Evolutionary conservation across 768 basidiomycete species (phyloP), one percentile per base, ranked within the genome.

Genomic region (Xerocomellus intermedius): DNA sequence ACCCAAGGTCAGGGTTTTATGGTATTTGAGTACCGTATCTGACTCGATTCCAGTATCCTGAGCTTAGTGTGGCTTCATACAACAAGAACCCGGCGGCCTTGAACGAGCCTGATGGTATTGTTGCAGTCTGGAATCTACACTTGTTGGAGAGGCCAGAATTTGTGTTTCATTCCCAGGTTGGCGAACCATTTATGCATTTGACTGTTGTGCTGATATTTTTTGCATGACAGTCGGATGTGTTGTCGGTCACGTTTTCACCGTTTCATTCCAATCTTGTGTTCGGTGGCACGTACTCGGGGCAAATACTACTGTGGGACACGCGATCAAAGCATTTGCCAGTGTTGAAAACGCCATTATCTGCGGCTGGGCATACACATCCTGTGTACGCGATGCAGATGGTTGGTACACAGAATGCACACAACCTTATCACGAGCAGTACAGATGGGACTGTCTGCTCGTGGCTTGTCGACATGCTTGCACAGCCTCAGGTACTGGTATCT

Each of bases 341-440:
- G 3, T 77, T 98, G 46, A 99, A 98, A 75, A 97, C 97, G 6
- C 97, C 97, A 0, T 73, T 98, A 38, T 97, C 95, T 16, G 93
- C 95, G 2, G 86, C 93, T 28, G 97, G 97, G 0, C 97, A 99
- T 68, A 98, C 97, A 4, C 96, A 99, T 73, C 97, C 97, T 1
- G 92, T 99, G 37, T 99, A 99, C 74, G 91, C 93, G 0, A 97
- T 99, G 87, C 87, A 91, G 61, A 94, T 98, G 87, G 91, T 98
- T 17, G 97, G 97, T 9, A 97, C 97, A 3, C 97, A 98, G 73
- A 98, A 98, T 69, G 97, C 97, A 1, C 95, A 98, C 71, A 98
- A 97, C 67, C 75, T 99, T 55, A 94, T 99, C 60, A 94, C 94
- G 12, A 92, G 90, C 64, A 97, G 94, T 64, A 98, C 97, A 12